Conservation (phyloP, 148 eudicot species). For the Vaccinium darrowii region DNA sequence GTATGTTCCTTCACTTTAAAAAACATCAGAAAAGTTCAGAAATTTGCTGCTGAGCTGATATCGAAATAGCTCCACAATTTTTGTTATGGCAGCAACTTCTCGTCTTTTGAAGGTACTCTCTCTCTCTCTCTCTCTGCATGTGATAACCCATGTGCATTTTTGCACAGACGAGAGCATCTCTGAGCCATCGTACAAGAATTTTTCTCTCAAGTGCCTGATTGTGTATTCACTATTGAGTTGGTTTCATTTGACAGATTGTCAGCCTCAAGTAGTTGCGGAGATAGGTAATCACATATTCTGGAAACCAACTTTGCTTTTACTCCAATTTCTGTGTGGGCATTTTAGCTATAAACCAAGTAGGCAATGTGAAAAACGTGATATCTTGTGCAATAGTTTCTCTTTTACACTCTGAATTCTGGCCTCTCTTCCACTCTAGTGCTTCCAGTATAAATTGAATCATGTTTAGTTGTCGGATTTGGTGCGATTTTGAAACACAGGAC, state of each 20-base stretch:
- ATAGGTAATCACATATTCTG: neutral
- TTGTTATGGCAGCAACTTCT: slow-evolving; percentile 9
- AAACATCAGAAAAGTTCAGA: slow-evolving; percentile 54
- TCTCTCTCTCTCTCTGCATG: neutral
- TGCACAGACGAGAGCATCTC: neutral
- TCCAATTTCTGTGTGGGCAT: neutral
- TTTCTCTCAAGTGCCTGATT: neutral
- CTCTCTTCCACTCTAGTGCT: neutral
- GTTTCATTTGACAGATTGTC: neutral
- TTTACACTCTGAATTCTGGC: neutral
- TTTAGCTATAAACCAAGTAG: neutral
- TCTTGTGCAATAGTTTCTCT: neutral
- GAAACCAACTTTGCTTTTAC: neutral
- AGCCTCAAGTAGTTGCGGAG: neutral
- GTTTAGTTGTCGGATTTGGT: neutral
- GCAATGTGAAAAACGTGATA: neutral
- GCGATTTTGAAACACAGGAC: neutral
- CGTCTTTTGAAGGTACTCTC: slow-evolving; percentile 19
- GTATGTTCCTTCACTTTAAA: slow-evolving; percentile 37
- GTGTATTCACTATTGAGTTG: neutral
- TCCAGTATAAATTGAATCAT: neutral
- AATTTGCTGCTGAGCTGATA: slow-evolving; percentile 51
- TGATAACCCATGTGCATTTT: neutral
- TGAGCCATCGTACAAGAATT: neutral
- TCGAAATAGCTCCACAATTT: slow-evolving; percentile 22